A percentile compares a stretch with the other conserved stretches of the same genome.
Conservation (phyloP, 768 basidiomycete genomes). For the Chalciporus piperatus region DNA sequence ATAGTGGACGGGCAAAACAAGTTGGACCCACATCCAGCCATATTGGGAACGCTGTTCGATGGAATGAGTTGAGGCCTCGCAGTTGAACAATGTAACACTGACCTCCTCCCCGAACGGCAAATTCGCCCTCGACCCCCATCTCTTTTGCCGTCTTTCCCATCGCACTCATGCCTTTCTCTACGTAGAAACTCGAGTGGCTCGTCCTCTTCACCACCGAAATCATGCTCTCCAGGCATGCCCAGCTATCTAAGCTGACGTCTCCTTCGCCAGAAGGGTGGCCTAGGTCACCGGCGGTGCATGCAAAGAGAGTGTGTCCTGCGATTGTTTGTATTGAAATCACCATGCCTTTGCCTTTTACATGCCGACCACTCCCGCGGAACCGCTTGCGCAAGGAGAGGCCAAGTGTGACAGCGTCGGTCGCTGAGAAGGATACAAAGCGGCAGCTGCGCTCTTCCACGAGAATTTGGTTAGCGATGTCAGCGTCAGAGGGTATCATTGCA, state of each 20-base stretch:
- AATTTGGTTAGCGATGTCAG: constrained; percentile 69
- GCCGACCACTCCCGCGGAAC: constrained; percentile 70
- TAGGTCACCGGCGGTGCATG: constrained; percentile 81
- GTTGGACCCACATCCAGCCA: constrained; percentile 65
- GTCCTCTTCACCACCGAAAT: constrained; percentile 74
- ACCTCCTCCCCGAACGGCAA: constrained; percentile 76
- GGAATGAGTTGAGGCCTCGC: constrained; percentile 1
- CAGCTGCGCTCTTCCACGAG: constrained; percentile 67
- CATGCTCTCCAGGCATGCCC: constrained; percentile 78
- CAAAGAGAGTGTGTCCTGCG: constrained; percentile 74
- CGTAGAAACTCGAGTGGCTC: constrained; percentile 82
- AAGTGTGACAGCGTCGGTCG: constrained; percentile 77
- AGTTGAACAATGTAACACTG: constrained; percentile 25
- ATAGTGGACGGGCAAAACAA: not conserved
- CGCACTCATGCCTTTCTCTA: constrained; percentile 83
- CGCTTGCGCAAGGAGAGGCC: constrained; percentile 79
- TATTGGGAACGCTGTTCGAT: constrained; percentile 68
- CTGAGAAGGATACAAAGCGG: constrained; percentile 71
- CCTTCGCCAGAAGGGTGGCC: constrained; percentile 63
- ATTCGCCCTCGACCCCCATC: constrained; percentile 64
- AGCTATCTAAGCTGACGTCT: constrained; percentile 79
- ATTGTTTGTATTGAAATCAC: constrained; percentile 79
- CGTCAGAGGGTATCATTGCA: constrained; percentile 62
- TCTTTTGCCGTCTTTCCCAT: constrained; percentile 77
- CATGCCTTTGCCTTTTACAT: constrained; percentile 75